Evolutionary conservation across 2,329 filamentous ascomycete species (phyloP).

Genomic region (Berkeleyomyces basicola): DNA sequence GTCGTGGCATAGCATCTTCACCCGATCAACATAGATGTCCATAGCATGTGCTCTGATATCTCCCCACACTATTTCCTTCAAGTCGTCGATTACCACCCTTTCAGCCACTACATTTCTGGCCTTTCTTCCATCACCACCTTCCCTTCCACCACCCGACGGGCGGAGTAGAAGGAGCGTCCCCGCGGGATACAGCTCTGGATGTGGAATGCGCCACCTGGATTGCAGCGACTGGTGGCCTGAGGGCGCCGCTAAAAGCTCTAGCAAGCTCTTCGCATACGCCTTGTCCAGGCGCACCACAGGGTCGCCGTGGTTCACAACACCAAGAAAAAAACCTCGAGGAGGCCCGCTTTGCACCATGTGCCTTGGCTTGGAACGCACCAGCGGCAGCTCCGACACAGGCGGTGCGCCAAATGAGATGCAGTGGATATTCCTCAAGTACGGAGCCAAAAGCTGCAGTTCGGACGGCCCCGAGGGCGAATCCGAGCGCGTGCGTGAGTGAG

Average conservation of each 20-base stretch:
- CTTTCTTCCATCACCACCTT: constrained; percentile 26
- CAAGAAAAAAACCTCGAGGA: constrained; percentile 44
- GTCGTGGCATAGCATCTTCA: neutral
- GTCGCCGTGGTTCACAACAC: constrained; percentile 75
- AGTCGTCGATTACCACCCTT: constrained; percentile 47
- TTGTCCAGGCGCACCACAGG: constrained; percentile 63
- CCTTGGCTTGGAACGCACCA: constrained; percentile 22
- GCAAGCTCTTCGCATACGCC: constrained; percentile 53
- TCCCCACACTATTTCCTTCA: constrained; percentile 45
- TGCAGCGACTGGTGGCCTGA: constrained; percentile 21
- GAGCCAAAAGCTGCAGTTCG: constrained; percentile 44
- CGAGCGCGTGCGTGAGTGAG: neutral
- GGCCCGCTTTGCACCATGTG: constrained; percentile 33
- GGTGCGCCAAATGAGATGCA: constrained; percentile 78
- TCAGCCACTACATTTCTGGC: constrained; percentile 51
- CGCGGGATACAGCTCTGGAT: constrained; percentile 50
- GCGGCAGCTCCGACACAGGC: constrained; percentile 54
- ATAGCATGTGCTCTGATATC: constrained; percentile 1
- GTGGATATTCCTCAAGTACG: constrained; percentile 61
- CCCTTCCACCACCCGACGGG: constrained; percentile 22
- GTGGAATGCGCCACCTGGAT: constrained; percentile 44
- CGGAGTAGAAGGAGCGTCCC: constrained; percentile 53
- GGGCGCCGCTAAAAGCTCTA: constrained; percentile 52
- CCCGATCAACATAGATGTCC: constrained; percentile 2
- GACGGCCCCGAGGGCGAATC: constrained; percentile 20